phyloP scores from a whole-genome alignment of 1,284 basidiomycete genomes.

The Testicularia cyperi region DNA sequence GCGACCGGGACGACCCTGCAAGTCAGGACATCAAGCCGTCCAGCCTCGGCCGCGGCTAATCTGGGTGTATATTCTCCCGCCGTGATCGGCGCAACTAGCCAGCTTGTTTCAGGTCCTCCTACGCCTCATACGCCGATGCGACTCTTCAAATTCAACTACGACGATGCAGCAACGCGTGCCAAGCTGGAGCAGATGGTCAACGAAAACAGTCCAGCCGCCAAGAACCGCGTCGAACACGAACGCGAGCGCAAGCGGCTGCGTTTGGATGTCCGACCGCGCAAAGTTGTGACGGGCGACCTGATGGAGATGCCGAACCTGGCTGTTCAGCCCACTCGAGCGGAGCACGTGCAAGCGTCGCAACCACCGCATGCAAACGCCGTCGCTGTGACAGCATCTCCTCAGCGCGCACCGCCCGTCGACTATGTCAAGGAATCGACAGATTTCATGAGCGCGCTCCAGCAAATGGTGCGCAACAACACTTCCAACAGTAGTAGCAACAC shows the following conservation, averaged over 20 bases:
- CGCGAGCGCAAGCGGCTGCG: conserved; percentile 45
- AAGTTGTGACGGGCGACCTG: conserved; percentile 28
- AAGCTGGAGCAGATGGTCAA: conserved; percentile 47
- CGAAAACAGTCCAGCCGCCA: conserved; percentile 17
- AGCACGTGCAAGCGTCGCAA: no score
- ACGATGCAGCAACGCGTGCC: conserved; percentile 35
- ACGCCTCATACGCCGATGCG: conserved; percentile 48
- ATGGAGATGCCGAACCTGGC: conserved; percentile 16
- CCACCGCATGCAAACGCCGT: conserved; percentile 7
- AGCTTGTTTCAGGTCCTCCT: conserved; percentile 18
- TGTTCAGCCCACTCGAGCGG: neutral
- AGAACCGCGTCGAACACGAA: conserved; percentile 13
- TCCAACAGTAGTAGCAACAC: conserved; percentile 1
- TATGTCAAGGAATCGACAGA: conserved; percentile 29
- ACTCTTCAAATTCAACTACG: conserved; percentile 44
- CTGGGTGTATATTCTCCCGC: conserved; percentile 10
- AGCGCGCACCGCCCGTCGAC: conserved; percentile 17
- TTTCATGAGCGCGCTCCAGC: conserved; percentile 31
- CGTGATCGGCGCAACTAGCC: neutral
- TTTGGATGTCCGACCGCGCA: conserved; percentile 28
- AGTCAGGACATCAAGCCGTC: conserved; percentile 12
- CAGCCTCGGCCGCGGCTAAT: conserved; percentile 31
- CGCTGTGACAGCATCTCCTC: neutral
- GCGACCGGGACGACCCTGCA: conserved; percentile 14
- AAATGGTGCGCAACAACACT: conserved; percentile 12